Conservation (phyloP, 2,329 filamentous ascomycete genomes). For the Rosellinia necatrix region DNA sequence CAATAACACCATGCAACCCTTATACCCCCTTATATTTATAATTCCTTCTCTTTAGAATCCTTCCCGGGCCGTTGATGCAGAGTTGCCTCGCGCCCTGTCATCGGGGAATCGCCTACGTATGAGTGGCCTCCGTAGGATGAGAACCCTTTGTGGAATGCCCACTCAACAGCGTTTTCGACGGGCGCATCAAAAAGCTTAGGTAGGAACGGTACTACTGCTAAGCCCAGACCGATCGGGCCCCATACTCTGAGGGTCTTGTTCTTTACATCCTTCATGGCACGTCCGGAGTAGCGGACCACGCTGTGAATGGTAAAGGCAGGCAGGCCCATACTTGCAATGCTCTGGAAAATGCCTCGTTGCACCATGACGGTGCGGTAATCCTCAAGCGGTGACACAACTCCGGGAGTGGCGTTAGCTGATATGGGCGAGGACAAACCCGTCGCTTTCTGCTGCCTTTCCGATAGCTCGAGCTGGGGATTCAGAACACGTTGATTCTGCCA, state of each 20-base stretch:
- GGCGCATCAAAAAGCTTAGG: conserved; percentile 88
- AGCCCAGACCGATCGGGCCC: conserved; percentile 84
- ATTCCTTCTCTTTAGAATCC: conserved; percentile 45
- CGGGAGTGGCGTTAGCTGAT: conserved; percentile 42
- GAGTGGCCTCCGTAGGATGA: conserved; percentile 68
- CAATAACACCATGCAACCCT: conserved; percentile 21
- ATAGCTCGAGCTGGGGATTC: conserved; percentile 67
- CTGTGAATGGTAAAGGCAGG: conserved; percentile 94
- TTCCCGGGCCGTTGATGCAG: conserved; percentile 53
- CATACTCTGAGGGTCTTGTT: conserved; percentile 78
- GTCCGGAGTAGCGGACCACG: conserved; percentile 86
- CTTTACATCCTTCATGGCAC: conserved; percentile 81
- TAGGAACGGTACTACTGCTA: conserved; percentile 79
- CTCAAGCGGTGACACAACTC: conserved; percentile 71
- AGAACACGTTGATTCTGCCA: conserved; percentile 78
- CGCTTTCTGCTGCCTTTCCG: conserved; percentile 52
- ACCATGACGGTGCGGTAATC: conserved; percentile 92
- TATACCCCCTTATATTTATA: conserved; percentile 29
- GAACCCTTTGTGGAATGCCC: conserved; percentile 84
- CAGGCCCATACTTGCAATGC: conserved; percentile 87
- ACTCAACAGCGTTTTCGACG: conserved; percentile 90
- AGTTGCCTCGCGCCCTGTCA: conserved; percentile 56
- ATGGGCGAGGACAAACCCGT: conserved; percentile 49
- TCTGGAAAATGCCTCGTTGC: conserved; percentile 89
- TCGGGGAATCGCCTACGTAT: conserved; percentile 59